These are phyloP conservation scores for Cucumis sativus DNA, from an alignment of 306 rosid genomes.

Conservation along the genomic window Cucumber_9930_V3 NC_026655.2:28193501-28194000, in stretches of 20 bases:
- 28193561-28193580: not conserved
- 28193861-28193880: too few relatives aligned
- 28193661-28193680: too few relatives aligned
- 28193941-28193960: not conserved
- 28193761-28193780: too few relatives aligned
- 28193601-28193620: not conserved
- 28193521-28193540: not conserved
- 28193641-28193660: not conserved
- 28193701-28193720: too few relatives aligned
- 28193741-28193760: too few relatives aligned
- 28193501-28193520: not conserved
- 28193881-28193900: not conserved
- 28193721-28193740: too few relatives aligned
- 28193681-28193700: too few relatives aligned
- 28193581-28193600: not conserved
- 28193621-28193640: not conserved
- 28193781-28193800: too few relatives aligned
- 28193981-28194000: not conserved
- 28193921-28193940: not conserved
- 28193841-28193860: too few relatives aligned
- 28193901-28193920: not conserved
- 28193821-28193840: too few relatives aligned
- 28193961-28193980: not conserved
- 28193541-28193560: not conserved
- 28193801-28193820: too few relatives aligned